A percentile compares a stretch with the other conserved stretches of the same genome.
Conservation (phyloP, 768 basidiomycete genomes). For the Galerina sulciceps region DNA sequence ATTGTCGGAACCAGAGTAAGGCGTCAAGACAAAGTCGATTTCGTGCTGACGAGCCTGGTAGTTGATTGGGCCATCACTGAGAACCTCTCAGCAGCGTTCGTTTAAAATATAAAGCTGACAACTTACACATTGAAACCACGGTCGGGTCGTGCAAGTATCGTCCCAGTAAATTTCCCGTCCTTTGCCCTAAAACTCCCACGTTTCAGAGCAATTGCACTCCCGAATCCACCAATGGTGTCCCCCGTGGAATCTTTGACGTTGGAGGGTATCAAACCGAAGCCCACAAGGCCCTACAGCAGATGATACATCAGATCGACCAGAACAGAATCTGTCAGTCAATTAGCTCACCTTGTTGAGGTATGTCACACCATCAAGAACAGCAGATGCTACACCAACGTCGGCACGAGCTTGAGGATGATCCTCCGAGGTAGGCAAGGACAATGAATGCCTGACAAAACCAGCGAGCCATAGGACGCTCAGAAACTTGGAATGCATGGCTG, state of each 20-base stretch:
- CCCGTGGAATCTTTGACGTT: slow-evolving; percentile 59
- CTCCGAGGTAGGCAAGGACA: not conserved
- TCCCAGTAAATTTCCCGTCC: slow-evolving; percentile 50
- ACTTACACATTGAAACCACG: slow-evolving; percentile 64
- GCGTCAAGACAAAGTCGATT: slow-evolving; percentile 59
- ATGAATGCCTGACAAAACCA: not conserved
- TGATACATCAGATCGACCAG: not conserved
- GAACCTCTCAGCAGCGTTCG: not conserved
- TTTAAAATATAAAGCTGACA: not conserved
- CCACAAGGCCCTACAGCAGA: slow-evolving; percentile 52
- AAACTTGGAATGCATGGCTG: not conserved
- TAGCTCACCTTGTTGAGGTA: slow-evolving; percentile 46
- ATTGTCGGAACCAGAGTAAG: slow-evolving; percentile 51
- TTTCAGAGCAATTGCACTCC: slow-evolving; percentile 64
- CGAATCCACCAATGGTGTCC: slow-evolving; percentile 65
- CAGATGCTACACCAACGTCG: slow-evolving; percentile 17
- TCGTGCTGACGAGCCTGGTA: slow-evolving; percentile 69
- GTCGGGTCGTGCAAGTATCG: slow-evolving; percentile 59
- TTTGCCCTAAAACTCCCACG: slow-evolving; percentile 17
- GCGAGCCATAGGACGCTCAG: not conserved
- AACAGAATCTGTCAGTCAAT: not conserved
- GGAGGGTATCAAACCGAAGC: slow-evolving; percentile 64
- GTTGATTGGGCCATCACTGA: slow-evolving; percentile 56
- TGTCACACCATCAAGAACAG: slow-evolving; percentile 40
- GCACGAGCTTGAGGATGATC: not conserved